These are phyloP conservation scores for Blastobotrys arbuscula DNA, from an alignment of 1,139 yeast genomes.

Conservation along the genomic window DNA sequence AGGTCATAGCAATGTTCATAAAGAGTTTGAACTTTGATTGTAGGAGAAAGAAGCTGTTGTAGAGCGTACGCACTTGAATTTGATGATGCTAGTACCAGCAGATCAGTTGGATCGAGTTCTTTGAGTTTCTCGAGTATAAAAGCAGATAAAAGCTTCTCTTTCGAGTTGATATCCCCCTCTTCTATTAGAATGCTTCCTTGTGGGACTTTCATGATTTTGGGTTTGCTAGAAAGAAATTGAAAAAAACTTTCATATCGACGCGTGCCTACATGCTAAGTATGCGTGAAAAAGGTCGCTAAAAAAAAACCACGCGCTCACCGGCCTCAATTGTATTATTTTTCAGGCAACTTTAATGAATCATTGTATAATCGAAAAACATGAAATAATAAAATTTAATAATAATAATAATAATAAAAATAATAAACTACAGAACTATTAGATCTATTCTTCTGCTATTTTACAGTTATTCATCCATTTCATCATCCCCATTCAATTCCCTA, in stretches of 20 bases:
- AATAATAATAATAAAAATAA: neutral
- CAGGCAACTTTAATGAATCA: too few relatives aligned
- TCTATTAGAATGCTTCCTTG: neutral
- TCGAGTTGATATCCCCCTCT: neutral
- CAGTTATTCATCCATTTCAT: conserved; percentile 40
- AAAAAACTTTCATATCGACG: too few relatives aligned
- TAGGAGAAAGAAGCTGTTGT: too few relatives aligned
- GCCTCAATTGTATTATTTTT: too few relatives aligned
- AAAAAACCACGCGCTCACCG: neutral
- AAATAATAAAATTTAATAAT: too few relatives aligned
- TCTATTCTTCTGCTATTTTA: neutral
- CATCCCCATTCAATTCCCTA: conserved; percentile 69
- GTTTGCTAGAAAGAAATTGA: neutral
- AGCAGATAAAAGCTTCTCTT: neutral
- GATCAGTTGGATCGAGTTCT: neutral
- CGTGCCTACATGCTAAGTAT: too few relatives aligned
- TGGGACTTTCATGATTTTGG: too few relatives aligned
- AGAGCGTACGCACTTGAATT: neutral
- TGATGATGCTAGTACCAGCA: neutral
- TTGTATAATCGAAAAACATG: too few relatives aligned
- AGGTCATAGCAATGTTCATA: neutral
- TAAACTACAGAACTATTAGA: neutral
- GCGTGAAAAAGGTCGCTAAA: too few relatives aligned
- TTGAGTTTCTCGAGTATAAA: neutral
- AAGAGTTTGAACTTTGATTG: neutral